These are phyloP conservation scores for Secale cereale DNA, from an alignment of 176 grass and related monocot genomes.

Conservation along the genomic window DNA sequence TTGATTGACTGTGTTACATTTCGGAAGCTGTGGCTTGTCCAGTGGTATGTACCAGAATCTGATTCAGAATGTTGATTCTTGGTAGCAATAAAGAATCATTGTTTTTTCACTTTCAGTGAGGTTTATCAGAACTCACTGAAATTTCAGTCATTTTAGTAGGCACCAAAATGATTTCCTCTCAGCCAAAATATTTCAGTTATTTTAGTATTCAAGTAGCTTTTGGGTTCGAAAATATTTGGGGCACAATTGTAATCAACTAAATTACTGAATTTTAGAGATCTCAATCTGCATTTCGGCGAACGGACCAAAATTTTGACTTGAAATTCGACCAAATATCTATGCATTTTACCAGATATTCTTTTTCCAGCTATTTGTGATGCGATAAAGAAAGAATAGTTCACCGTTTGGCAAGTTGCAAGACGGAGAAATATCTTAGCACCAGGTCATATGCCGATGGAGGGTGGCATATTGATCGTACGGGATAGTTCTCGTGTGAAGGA, in stretches of 20 bases:
- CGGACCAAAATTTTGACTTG: neutral
- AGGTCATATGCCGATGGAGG: neutral
- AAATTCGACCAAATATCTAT: neutral
- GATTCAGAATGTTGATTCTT: neutral
- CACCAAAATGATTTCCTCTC: no score
- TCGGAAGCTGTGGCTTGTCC: neutral
- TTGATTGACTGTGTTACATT: neutral
- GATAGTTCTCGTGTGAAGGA: neutral
- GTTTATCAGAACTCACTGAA: neutral
- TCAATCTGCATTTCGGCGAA: neutral
- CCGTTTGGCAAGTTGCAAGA: neutral
- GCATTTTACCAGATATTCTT: neutral
- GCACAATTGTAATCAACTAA: neutral
- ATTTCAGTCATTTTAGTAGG: neutral
- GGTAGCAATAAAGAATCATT: neutral
- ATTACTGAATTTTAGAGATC: neutral
- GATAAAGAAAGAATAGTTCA: neutral
- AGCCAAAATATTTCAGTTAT: no score
- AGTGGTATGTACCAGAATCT: neutral
- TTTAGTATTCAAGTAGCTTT: neutral
- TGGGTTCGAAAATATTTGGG: neutral
- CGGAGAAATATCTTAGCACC: neutral
- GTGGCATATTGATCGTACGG: no score
- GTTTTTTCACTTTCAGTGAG: neutral
- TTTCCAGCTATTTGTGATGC: no score